These are phyloP conservation scores for Trichoderma semiorbis DNA, from an alignment of 2,329 filamentous ascomycete genomes.

Conservation along the genomic window DNA sequence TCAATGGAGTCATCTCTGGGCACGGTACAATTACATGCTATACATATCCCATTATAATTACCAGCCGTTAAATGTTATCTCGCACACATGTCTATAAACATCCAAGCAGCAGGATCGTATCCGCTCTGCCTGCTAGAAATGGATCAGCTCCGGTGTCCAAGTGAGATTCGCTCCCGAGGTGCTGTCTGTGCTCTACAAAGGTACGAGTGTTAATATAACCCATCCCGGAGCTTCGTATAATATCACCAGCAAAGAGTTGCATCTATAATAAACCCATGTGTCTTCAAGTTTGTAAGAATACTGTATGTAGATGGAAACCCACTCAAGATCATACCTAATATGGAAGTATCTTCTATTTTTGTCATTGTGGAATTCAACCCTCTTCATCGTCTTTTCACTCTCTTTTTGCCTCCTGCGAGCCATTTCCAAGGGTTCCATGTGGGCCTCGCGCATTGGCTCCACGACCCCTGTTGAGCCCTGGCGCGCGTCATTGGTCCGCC, in stretches of 20 bases:
- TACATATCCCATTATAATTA: no score
- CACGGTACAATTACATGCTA: not conserved
- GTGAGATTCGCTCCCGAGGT: not conserved
- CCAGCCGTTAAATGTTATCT: not conserved
- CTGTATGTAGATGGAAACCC: not conserved
- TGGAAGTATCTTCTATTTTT: not conserved
- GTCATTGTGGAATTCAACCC: not conserved
- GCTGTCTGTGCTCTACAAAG: not conserved
- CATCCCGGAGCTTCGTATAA: not conserved
- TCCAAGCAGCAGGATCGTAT: not conserved
- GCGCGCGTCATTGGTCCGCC: constrained; percentile 21
- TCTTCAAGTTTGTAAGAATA: not conserved
- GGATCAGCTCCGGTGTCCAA: not conserved
- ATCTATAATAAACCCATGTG: not conserved
- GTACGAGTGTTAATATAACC: not conserved
- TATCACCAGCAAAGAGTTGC: not conserved
- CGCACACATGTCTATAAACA: not conserved
- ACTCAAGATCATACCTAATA: not conserved
- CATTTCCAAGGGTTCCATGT: constrained; percentile 13
- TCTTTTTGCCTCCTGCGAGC: not conserved
- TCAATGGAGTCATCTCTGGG: not conserved
- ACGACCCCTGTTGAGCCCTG: not conserved
- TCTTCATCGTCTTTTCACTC: not conserved
- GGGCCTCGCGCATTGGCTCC: not conserved
- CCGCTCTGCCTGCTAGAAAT: not conserved